phyloP scores from a whole-genome alignment of 2,329 filamentous ascomycete species.

The Pseudopyricularia javanii region DNA sequence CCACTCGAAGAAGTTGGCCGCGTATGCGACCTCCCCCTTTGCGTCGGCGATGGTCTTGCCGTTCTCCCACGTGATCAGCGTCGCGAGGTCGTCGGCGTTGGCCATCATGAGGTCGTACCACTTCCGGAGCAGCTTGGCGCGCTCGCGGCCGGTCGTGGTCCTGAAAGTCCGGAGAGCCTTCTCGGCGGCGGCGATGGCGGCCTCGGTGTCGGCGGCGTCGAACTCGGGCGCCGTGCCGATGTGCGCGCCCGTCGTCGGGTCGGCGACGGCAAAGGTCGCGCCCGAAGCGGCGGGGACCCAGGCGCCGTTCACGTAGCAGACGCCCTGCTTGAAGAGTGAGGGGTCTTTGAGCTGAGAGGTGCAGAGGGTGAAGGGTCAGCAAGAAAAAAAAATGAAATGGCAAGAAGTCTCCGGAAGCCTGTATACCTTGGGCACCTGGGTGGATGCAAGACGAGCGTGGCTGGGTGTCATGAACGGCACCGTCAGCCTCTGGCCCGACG shows the following conservation, averaged over 20 bases:
- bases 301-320: slow-evolving; percentile 81
- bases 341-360: slow-evolving; percentile 61
- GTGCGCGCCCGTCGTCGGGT: slow-evolving; percentile 70
- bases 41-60: slow-evolving; percentile 73
- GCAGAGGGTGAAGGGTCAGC: neutral
- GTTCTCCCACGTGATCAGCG: slow-evolving; percentile 80
- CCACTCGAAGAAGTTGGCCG: slow-evolving; percentile 69
- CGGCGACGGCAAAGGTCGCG: slow-evolving; percentile 80
- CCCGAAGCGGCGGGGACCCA: slow-evolving; percentile 79
- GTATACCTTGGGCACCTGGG: slow-evolving; percentile 31
- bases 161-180: slow-evolving; percentile 63
- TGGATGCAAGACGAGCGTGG: slow-evolving; percentile 23
- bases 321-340: slow-evolving; percentile 72
- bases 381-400: too few relatives aligned
- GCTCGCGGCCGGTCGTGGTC: slow-evolving; percentile 60
- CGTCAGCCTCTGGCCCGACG: neutral
- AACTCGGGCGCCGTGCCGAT: slow-evolving; percentile 84
- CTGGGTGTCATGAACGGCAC: neutral
- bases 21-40: slow-evolving; percentile 59
- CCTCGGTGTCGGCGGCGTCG: slow-evolving; percentile 61
- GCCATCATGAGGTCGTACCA: slow-evolving; percentile 75
- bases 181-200: slow-evolving; percentile 73
- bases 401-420: neutral
- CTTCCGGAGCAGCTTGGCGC: slow-evolving; percentile 59
- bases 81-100: slow-evolving; percentile 70